Conservation (phyloP, 225 moss, liverwort and hornwort species). For the Marchantia polymorpha region DNA sequence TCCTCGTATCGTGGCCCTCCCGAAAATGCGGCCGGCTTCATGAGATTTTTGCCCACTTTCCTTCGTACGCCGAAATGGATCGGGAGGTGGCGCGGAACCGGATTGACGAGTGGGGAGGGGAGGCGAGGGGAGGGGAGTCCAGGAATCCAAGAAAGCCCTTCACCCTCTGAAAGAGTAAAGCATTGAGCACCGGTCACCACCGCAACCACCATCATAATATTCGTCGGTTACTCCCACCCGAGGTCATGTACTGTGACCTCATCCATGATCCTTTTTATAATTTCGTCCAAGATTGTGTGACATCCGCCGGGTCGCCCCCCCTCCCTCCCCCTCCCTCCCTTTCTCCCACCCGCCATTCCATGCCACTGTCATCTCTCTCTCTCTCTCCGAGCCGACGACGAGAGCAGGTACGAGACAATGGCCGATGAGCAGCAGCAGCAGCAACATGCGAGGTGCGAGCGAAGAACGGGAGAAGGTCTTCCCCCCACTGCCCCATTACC, state of each 20-base stretch:
- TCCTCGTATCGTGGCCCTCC: background rate
- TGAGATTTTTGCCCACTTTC: background rate
- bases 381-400: too few species aligned
- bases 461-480: too few species aligned
- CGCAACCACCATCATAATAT: conserved; percentile 10
- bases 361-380: too few species aligned
- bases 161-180: background rate
- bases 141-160: background rate
- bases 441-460: too few species aligned
- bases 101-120: background rate
- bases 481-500: too few species aligned
- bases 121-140: background rate
- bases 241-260: conserved; percentile 3
- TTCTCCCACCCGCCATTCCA: background rate
- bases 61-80: background rate
- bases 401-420: background rate
- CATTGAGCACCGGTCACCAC: background rate
- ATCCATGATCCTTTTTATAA: background rate
- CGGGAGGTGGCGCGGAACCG: background rate
- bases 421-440: too few species aligned
- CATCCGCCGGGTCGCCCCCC: background rate
- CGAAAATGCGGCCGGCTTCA: background rate
- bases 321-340: background rate
- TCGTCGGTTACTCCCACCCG: conserved; percentile 1
- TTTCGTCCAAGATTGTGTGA: conserved; percentile 2